A percentile compares a stretch with the other conserved stretches of the same genome.
Evolutionary conservation across 768 basidiomycete species (phyloP).

Genomic region (Pleurotus ostreatus): DNA sequence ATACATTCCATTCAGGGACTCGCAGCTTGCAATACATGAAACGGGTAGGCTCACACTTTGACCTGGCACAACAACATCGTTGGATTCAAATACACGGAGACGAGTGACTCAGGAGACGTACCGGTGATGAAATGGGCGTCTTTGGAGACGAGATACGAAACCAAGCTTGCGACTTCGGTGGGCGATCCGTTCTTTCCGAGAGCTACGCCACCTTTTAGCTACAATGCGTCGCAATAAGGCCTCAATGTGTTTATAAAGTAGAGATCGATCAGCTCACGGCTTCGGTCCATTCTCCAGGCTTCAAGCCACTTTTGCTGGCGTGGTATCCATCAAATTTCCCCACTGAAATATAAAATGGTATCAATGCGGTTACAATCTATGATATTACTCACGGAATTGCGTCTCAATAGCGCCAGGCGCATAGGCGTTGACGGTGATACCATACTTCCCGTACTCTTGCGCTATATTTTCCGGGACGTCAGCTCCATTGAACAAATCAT

Average conservation of each 20-base stretch:
- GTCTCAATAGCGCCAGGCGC: constrained; percentile 30
- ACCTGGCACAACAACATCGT: neutral
- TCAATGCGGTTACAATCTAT: too few species aligned
- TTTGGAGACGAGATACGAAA: constrained; percentile 28
- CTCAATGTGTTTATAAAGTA: too few species aligned
- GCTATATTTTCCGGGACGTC: constrained; percentile 13
- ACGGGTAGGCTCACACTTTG: neutral
- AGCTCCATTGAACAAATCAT: too few species aligned
- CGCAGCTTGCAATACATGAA: too few species aligned
- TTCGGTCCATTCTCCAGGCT: neutral
- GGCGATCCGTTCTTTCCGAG: constrained; percentile 13
- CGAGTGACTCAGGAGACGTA: neutral
- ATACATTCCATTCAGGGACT: too few species aligned
- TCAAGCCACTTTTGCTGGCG: neutral
- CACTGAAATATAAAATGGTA: neutral
- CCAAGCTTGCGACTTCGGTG: constrained; percentile 25
- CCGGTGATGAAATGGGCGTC: constrained; percentile 18
- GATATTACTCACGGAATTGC: constrained; percentile 19
- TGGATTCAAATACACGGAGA: too few species aligned
- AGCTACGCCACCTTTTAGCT: constrained; percentile 2
- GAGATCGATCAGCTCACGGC: neutral
- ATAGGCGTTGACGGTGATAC: constrained; percentile 37
- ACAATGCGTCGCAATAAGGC: too few species aligned
- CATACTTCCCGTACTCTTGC: constrained; percentile 26
- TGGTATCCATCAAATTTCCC: constrained; percentile 8